Base-by-base conservation (phyloP, 2,329 filamentous ascomycete species). In the Colletotrichum graminicola region DNA sequence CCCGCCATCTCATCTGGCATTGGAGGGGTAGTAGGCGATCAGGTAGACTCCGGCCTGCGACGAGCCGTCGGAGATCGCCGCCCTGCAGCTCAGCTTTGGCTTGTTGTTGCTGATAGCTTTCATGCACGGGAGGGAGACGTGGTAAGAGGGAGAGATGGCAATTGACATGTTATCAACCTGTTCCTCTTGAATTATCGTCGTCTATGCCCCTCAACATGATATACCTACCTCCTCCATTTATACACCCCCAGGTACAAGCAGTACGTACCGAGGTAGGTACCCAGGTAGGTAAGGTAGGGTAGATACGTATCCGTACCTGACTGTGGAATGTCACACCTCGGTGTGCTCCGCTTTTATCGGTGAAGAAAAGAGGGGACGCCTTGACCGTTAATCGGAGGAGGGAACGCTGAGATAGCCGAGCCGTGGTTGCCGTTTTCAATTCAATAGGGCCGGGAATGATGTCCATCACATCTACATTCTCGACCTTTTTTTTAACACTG, bases 11-110 rank as follows among this genome's bases (percentile, higher is more conserved):
- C 32, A 23, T 34, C 34, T 62, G 16, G 16, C 60, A 32, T 51
- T 52, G 23, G 60, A 49, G 47, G 47, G 23, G 60, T 16, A 49
- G 54, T 32, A 26, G 29, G 26, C 26, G 21, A 62, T 26, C 41
- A 68, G 59, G 69, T 68, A 47, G 60, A 54, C 67, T 62, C 64
- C 67, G 65, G 69, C 57, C 21, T 65, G 54, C 69, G 66, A 60
- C 47, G 43, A 71, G 61, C 61, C 52, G 43, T 72, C 70, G 70
- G 70, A 72, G 70, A 55, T 62, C 61, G 70, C 66, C 70, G 70
- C 43, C 56, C 26, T 66, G 60, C 66, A 61, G 57, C 41, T 18
- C 43, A 49, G 45, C 29, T 56, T 41, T 21, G 41, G 60, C 29
- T 63, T 49, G 21, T 8, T 49, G 23, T 62, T 61, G 32, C 41